A percentile compares a stretch with the other conserved stretches of the same genome.
phyloP scores from a whole-genome alignment of 2,329 filamentous ascomycete genomes.

The Hymenoscyphus linearis region DNA sequence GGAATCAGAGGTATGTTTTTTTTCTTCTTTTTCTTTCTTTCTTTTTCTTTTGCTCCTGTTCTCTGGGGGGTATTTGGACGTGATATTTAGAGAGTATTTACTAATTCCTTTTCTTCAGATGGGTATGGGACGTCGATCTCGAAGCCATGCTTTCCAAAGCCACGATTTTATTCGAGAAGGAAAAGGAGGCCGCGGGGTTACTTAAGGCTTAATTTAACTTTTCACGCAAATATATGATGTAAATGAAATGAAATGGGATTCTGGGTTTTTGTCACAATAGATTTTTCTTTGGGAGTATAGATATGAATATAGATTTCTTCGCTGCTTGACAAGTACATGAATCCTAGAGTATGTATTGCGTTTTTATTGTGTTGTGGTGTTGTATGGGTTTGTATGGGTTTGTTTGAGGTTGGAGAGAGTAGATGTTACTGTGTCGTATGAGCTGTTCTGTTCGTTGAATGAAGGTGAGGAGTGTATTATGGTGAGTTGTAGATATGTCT shows the following conservation, averaged over 20 bases:
- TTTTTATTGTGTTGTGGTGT: too few relatives aligned
- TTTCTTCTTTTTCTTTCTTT: neutral
- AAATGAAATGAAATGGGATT: neutral
- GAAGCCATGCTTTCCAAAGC: conserved; percentile 12
- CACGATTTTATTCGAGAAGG: neutral
- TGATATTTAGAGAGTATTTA: neutral
- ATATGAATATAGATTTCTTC: too few relatives aligned
- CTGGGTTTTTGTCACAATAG: neutral
- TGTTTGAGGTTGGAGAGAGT: too few relatives aligned
- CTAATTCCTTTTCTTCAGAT: neutral
- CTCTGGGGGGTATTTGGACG: neutral
- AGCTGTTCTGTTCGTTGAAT: too few relatives aligned
- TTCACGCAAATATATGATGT: neutral
- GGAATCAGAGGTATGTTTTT: conserved; percentile 4
- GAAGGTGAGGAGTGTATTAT: too few relatives aligned
- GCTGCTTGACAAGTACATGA: too few relatives aligned
- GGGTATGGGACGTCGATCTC: conserved; percentile 21
- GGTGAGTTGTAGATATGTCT: too few relatives aligned
- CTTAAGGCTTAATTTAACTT: neutral
- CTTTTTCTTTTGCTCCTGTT: neutral
- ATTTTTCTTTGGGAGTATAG: neutral
- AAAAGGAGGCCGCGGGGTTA: neutral
- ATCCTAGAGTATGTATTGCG: too few relatives aligned
- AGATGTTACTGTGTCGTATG: too few relatives aligned
- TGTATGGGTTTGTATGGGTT: too few relatives aligned